Base-by-base conservation (phyloP, 179 eudicot genomes). In the Spinacia oleracea region DNA sequence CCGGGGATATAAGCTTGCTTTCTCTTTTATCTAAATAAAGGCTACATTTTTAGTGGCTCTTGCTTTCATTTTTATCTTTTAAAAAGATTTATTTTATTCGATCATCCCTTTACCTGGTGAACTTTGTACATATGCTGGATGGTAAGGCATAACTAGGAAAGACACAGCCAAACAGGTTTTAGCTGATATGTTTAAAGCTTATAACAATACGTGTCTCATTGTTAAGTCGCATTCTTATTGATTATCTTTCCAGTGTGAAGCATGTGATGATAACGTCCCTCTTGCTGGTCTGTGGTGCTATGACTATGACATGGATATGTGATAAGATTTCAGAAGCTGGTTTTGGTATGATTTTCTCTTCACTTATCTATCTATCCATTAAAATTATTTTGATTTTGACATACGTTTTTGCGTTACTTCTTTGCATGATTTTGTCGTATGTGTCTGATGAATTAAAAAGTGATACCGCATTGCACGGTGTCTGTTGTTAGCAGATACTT, bases 291-390 rank as follows among this genome's bases (percentile, higher is more conserved):
- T 89, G 88, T 71, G 99, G 99, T 73, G 99, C 99, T 68, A 93
- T 91, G 99, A 87, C 92, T 59, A 92, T 87, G 87, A 89, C 89
- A 77, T 96, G 99, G 97, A 93, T 96, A 50, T 93, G 98, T 87
- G 98, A 96, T 84, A 88, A 87, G 83, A 91, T 96, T 77, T 70
- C 99, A 42, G 96, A 93, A 56, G 88, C 96, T 84, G 99, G 99
- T 79, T 96, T 96, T 79, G 99, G 99, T 93, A 93, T 64, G 80
- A n/a, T 82, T 48, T 67, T 73, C 16, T 56, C 75, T 27, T 59
- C 76, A 53, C 16, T 65, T 79, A 34, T 51, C 29, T n/a, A n/a
- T n/a, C 25, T 69, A n/a, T 42, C 74, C 23, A 64, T 32, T 29
- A 74, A 50, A 45, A 21, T 38, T 23, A 8, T 34, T 69, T 16